These are phyloP conservation scores for Lactarius evosmus DNA, from an alignment of 768 basidiomycete genomes.

Conservation along the genomic window DNA sequence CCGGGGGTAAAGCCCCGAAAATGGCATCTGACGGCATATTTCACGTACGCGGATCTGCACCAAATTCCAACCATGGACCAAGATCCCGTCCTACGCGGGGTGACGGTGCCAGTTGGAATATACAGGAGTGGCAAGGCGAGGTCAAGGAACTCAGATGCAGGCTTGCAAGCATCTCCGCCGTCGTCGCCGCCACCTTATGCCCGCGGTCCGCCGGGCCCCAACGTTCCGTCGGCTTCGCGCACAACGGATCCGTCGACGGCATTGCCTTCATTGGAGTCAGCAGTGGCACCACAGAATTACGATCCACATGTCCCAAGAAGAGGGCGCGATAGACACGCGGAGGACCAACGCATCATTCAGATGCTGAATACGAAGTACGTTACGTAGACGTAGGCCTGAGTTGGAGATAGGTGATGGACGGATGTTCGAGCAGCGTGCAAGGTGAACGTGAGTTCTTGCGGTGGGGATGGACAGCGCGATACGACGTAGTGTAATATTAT, in stretches of 20 bases:
- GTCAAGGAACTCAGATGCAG: constrained; percentile 37
- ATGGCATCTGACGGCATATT: constrained; percentile 59
- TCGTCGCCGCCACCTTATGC: constrained; percentile 31
- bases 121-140: constrained; percentile 44
- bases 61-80: constrained; percentile 40
- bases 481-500: constrained; percentile 20
- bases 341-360: constrained; percentile 60
- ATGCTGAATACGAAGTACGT: constrained; percentile 53
- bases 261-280: constrained; percentile 43
- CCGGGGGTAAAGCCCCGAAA: constrained; percentile 51
- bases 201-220: constrained; percentile 27
- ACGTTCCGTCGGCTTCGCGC: constrained; percentile 21
- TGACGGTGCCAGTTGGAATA: constrained; percentile 40
- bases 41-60: constrained; percentile 41
- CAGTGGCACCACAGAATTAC: constrained; percentile 35
- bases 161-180: constrained; percentile 28
- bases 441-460: constrained; percentile 9
- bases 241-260: constrained; percentile 31
- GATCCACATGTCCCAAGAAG: constrained; percentile 33
- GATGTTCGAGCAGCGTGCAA: background rate
- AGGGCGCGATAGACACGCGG: constrained; percentile 42
- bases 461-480: constrained; percentile 12
- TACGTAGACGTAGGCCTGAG: constrained; percentile 32
- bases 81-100: constrained; percentile 37
- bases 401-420: background rate